These are phyloP conservation scores for Excoecaria agallocha DNA, from an alignment of 345 rosid genomes.

Conservation along the genomic window DNA sequence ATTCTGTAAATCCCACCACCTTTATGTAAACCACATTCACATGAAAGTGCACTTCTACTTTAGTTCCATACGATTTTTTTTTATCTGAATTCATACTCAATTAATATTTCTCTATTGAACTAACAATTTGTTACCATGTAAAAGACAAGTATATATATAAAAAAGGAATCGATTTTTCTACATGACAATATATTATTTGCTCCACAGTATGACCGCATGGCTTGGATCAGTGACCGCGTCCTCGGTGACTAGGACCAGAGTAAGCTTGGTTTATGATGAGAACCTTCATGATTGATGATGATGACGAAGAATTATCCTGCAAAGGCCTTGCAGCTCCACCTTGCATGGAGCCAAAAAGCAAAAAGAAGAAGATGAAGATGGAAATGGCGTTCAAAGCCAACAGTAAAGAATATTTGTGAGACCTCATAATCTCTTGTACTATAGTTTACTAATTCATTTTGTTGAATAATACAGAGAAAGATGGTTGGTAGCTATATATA, in stretches of 20 bases:
- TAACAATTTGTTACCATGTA: too few relatives aligned
- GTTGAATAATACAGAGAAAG: neutral
- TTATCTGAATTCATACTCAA: too few relatives aligned
- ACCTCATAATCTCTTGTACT: constrained; percentile 9
- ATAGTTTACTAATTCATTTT: neutral
- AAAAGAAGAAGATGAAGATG: constrained; percentile 27
- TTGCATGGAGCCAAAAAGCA: constrained; percentile 18
- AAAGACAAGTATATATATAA: too few relatives aligned
- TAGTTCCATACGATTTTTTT: too few relatives aligned
- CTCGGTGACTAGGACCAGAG: constrained; percentile 49
- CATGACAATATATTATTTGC: too few relatives aligned
- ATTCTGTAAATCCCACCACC: too few relatives aligned
- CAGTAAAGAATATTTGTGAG: constrained; percentile 2
- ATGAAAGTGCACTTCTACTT: too few relatives aligned
- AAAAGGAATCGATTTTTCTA: too few relatives aligned
- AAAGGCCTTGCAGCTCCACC: constrained; percentile 29
- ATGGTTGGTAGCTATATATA: neutral
- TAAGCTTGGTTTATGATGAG: constrained; percentile 28
- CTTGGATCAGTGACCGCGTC: constrained; percentile 36
- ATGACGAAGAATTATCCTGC: constrained; percentile 14
- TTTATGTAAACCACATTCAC: too few relatives aligned
- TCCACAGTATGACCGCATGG: too few relatives aligned
- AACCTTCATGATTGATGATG: neutral
- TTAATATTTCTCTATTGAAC: too few relatives aligned
- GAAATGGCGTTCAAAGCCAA: constrained; percentile 18